Base-by-base conservation (phyloP, 2,329 filamentous ascomycete genomes). In the Arthrobotrys sphaeroides region DNA sequence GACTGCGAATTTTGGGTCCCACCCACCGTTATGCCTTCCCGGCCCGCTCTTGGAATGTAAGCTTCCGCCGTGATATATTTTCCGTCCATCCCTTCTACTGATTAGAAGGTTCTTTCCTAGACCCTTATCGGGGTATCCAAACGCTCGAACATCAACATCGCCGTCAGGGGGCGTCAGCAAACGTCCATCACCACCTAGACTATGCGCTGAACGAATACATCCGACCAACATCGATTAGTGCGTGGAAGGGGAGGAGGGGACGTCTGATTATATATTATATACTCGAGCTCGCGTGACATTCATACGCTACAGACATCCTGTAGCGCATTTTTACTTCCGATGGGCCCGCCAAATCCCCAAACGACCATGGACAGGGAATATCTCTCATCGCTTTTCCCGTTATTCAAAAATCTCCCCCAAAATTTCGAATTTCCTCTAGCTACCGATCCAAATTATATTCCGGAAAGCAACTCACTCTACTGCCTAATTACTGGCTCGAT, bases 391-490 rank as follows among this genome's bases (percentile, higher is more conserved):
- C 53, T 77, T 49, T 77, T 77, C 42, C 73, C 73, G 2, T 22
- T 77, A 2, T 77, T 77, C 60, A 77, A 40, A 26, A 26, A 36
- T 5, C 45, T 77, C 6, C 60, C 73, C 10, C 5, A 33, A 3
- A 51, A 55, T 10, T 77, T 77, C 18, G 59, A 77, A 33, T 77
- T 77, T 28, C 73, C 73, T 7, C 7, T 77, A 18, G 66, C 31
- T 6, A 28, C 20, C 9, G 60, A 72, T 49, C 60, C 73, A 12
- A 42, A 62, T 26, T 75, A 77, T 36, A 28, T 66, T 1, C 73
- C 73, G 24, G 49, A n/a, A 16, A 45, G 60, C 28, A 72, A 77
- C 24, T 66, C 67, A 9, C 53, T 77, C 2, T 77, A 77, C 45
- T 68, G 60, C 43, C 38, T 77, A 13, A 47, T 77, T 22, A 13